Evolutionary conservation across 1,284 basidiomycete genomes (phyloP), one percentile per base, ranked within the genome.

Genomic region (Boletus calvinii): DNA sequence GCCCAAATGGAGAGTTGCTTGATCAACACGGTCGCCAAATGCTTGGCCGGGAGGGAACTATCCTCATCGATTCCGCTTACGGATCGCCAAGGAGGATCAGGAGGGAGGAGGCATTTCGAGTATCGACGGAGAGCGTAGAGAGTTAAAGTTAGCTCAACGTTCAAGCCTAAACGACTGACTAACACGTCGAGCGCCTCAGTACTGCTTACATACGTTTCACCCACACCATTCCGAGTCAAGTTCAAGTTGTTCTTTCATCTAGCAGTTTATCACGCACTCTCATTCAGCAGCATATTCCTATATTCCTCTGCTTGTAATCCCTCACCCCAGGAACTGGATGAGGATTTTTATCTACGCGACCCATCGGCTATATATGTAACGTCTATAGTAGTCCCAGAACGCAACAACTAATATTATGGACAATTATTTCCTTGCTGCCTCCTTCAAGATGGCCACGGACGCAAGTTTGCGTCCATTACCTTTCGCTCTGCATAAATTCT

Each of bases 281-380:
- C 22, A 36, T 34, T 37, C 31, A 15, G 36, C 36, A 13, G 5
- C 10, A 43, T 30, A 12, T 38, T 36, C 37, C 7, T 26, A n/a
- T 56, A 48, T 29, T 35, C 37, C 35, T 46, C 18, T 44, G 10
- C 20, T 18, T 50, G 18, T 48, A 39, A 15, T 48, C 36, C 29
- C 13, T 22, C 30, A 52, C 65, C 63, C 56, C 59, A 54, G 48
- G 61, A 62, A 62, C 50, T 62, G 63, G 53, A 64, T 63, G 37
- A 24, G 52, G 48, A 40, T 43, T 43, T 15, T 26, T 34, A n/a
- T 29, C 24, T 43, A 41, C 53, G 32, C 52, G 52, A 39, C 2
- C 20, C 4, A 8, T 60, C 20, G 38, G 18, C 34, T 29, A 43
- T 15, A 45, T 26, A 26, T 45, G 34, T 52, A 35, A 32, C 11